phyloP scores from a whole-genome alignment of 2,329 filamentous ascomycete genomes.

The Lachnellula occidentalis region DNA sequence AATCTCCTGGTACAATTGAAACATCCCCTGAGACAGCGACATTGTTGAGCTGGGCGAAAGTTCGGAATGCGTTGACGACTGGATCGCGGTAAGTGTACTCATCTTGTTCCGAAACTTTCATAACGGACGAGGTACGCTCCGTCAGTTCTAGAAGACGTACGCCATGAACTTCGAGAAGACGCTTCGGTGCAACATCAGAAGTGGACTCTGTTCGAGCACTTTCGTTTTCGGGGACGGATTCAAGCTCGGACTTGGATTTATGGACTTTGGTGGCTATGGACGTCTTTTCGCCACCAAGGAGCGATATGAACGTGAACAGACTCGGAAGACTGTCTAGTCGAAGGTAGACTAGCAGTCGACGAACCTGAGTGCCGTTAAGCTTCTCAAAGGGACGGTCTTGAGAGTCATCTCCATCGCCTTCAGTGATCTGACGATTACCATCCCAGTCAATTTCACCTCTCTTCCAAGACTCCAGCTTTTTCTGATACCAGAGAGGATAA shows the following conservation, averaged over 20 bases:
- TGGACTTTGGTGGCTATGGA: slow-evolving; percentile 30
- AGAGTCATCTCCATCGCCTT: slow-evolving; percentile 34
- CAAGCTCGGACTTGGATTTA: slow-evolving; percentile 28
- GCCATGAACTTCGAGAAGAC: slow-evolving; percentile 50
- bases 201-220: slow-evolving; percentile 21
- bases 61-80: slow-evolving; percentile 84
- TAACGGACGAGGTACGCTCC: slow-evolving; percentile 89
- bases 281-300: slow-evolving; percentile 57
- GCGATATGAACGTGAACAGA: slow-evolving; percentile 73
- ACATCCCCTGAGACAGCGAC: slow-evolving; percentile 78
- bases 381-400: slow-evolving; percentile 39
- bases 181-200: slow-evolving; percentile 15
- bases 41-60: slow-evolving; percentile 79
- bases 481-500: slow-evolving; percentile 73
- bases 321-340: slow-evolving; percentile 79
- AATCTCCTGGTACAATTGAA: slow-evolving; percentile 69
- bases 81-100: slow-evolving; percentile 71
- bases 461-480: slow-evolving; percentile 69
- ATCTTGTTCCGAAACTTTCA: slow-evolving; percentile 81
- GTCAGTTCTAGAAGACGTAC: slow-evolving; percentile 83
- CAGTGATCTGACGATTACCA: slow-evolving; percentile 41
- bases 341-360: slow-evolving; percentile 71
- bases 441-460: slow-evolving; percentile 90
- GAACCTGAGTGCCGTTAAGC: slow-evolving; percentile 46
- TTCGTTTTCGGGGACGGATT: slow-evolving; percentile 25